phyloP scores from a whole-genome alignment of 768 basidiomycete genomes.

The Saitozyma sp. region DNA sequence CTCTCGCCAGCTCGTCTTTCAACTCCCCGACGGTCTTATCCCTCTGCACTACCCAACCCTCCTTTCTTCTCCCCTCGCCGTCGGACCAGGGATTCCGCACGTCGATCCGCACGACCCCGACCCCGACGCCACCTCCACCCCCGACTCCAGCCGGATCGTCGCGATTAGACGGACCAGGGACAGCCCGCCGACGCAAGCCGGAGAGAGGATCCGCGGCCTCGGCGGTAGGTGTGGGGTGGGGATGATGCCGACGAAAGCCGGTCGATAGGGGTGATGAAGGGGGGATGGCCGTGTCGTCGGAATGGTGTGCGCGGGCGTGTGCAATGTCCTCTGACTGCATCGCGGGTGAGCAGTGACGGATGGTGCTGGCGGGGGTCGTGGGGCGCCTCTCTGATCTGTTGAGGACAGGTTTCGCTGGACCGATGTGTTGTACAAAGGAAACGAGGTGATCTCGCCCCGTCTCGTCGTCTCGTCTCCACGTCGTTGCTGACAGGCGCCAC shows the following conservation, averaged over 20 bases:
- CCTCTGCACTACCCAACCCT: conserved; percentile 16
- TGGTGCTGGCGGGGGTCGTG: background rate
- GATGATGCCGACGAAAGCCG: conserved; percentile 19
- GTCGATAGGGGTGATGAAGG: conserved; percentile 28
- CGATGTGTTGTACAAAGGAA: background rate
- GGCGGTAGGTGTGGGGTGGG: conserved; percentile 20
- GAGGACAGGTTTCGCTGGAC: background rate
- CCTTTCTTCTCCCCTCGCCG: conserved; percentile 26
- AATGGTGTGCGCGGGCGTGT: too few species aligned
- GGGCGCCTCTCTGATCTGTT: conserved; percentile 15
- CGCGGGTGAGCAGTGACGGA: background rate
- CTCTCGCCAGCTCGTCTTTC: conserved; percentile 30
- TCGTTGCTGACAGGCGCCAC: too few species aligned
- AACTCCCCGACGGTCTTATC: conserved; percentile 17
- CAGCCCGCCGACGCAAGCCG: conserved; percentile 4
- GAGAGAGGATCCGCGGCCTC: conserved; percentile 14
- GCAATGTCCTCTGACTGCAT: too few species aligned
- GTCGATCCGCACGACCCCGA: conserved; percentile 19
- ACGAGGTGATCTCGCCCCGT: too few species aligned
- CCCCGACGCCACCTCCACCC: background rate
- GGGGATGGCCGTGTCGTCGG: conserved; percentile 13
- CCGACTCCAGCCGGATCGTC: background rate
- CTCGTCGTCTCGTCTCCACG: too few species aligned
- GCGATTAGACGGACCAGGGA: too few species aligned
- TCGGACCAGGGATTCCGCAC: conserved; percentile 35